Base-by-base conservation (phyloP, 1,284 basidiomycete genomes). In the Cutaneotrichosporon sp. region DNA sequence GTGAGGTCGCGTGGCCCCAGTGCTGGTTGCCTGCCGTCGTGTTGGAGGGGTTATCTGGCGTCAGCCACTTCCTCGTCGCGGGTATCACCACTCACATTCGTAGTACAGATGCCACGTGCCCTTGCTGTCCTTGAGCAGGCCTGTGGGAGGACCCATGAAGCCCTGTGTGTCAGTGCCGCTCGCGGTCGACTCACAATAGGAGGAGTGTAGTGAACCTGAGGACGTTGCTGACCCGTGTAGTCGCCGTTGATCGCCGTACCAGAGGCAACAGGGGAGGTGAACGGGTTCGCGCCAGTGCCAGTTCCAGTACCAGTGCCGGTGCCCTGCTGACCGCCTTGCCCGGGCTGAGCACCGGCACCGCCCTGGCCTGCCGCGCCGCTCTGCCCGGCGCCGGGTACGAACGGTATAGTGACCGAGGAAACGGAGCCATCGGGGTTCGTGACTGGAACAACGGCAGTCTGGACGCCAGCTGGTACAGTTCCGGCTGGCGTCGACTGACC, bases 81-180 rank as follows among this genome's bases (percentile, higher is more conserved):
- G 13, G 14, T 9, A 16, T 34, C n/a, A 38, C 18, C 22, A 65
- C 70, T 63, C 56, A 73, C 73, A 83, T 69, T 83, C 81, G 71
- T 81, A 82, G 69, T 82, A 82, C 58, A 82, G 59, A 65, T 83
- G 81, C 75, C 77, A 82, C 6, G 75, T 76, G n/a, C 80, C 81
- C 51, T 80, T 76, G 32, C 60, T 64, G 66, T 80, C 75, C 7
- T 73, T 60, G 65, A 81, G 78, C 40, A 79, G 64, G 34, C 82
- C 81, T 64, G 82, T 83, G 4, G 81, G 82, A 62, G 82, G 81
- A 66, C 82, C 81, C 80, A 82, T 81, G 63, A 81, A 83, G 34
- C 74, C 73, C 75, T 77, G 42, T 8, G 51, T 30, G 32, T 60
- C 47, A 60, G 38, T 36, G 42, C 18, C 5, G 13, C 40, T 21